These are phyloP conservation scores for Leccinum broughii DNA, from an alignment of 768 basidiomycete species.

Conservation along the genomic window DNA sequence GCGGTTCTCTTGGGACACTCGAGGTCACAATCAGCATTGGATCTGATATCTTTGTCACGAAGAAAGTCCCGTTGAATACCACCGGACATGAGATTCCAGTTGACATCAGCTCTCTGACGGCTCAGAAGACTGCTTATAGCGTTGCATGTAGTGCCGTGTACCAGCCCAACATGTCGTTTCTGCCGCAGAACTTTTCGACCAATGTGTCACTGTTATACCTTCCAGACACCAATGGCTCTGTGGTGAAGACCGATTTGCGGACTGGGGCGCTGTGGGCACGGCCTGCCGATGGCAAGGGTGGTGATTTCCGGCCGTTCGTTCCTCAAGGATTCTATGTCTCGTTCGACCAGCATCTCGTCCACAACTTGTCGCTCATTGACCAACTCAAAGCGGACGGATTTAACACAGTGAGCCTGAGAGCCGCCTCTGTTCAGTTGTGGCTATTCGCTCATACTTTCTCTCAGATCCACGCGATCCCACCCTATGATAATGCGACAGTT, in stretches of 20 bases:
- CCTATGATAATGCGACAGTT: conserved; percentile 55
- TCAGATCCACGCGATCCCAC: conserved; percentile 70
- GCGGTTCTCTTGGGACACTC: conserved; percentile 12
- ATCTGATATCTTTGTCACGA: conserved; percentile 21
- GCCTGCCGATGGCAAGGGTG: conserved; percentile 25
- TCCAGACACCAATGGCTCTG: conserved; percentile 35
- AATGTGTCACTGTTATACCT: conserved; percentile 42
- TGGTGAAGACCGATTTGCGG: conserved; percentile 50
- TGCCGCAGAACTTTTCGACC: conserved; percentile 33
- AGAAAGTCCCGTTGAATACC: conserved; percentile 40
- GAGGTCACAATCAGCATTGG: conserved; percentile 35
- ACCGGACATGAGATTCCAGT: conserved; percentile 37
- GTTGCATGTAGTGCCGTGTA: conserved; percentile 39
- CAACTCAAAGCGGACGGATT: conserved; percentile 59
- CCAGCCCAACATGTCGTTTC: conserved; percentile 2
- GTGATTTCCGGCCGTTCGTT: conserved; percentile 42
- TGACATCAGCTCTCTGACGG: conserved; percentile 29
- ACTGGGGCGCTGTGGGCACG: conserved; percentile 46
- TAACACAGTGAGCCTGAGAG: conserved; percentile 20
- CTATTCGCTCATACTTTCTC: conserved; percentile 29
- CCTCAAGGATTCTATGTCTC: conserved; percentile 76
- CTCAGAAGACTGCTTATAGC: conserved; percentile 32
- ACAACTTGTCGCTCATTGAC: conserved; percentile 53
- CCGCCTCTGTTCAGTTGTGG: not conserved
- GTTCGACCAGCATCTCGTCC: conserved; percentile 53